Percentiles rank a stretch among this genome's conserved stretches.
These are phyloP conservation scores for Polytolypa hystricis DNA, from an alignment of 2,329 filamentous ascomycete species.

Conservation along the genomic window DNA sequence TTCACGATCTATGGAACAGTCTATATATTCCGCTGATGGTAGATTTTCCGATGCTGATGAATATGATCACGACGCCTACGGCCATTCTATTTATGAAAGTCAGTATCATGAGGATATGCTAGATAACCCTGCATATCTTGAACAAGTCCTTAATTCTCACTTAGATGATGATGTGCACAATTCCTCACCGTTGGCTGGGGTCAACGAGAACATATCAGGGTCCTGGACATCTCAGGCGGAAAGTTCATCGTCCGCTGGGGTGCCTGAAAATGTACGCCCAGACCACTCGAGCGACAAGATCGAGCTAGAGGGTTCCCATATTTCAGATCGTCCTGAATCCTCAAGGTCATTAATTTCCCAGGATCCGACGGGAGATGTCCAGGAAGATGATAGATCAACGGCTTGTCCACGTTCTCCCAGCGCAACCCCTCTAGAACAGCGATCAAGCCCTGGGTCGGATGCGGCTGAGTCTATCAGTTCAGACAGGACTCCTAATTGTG, in stretches of 20 bases:
- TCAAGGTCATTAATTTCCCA: background rate
- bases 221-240: conserved; percentile 13
- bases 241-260: conserved; percentile 9
- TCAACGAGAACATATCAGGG: background rate
- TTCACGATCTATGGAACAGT: conserved; percentile 18
- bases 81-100: conserved; percentile 19
- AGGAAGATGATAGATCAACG: background rate
- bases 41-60: conserved; percentile 33
- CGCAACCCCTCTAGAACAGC: background rate
- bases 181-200: conserved; percentile 5
- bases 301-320: background rate
- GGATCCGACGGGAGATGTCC: background rate
- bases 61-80: conserved; percentile 15
- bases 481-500: conserved; percentile 13
- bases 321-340: background rate
- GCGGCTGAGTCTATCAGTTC: background rate
- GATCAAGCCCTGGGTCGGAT: background rate
- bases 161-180: conserved; percentile 22
- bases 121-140: conserved; percentile 29
- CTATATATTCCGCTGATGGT: conserved; percentile 26
- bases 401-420: background rate
- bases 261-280: background rate
- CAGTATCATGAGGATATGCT: conserved; percentile 20
- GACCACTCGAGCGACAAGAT: background rate
- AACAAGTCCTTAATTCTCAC: conserved; percentile 27